Base-by-base conservation (phyloP, 768 basidiomycete species). In the Pleurotus cornucopiae region DNA sequence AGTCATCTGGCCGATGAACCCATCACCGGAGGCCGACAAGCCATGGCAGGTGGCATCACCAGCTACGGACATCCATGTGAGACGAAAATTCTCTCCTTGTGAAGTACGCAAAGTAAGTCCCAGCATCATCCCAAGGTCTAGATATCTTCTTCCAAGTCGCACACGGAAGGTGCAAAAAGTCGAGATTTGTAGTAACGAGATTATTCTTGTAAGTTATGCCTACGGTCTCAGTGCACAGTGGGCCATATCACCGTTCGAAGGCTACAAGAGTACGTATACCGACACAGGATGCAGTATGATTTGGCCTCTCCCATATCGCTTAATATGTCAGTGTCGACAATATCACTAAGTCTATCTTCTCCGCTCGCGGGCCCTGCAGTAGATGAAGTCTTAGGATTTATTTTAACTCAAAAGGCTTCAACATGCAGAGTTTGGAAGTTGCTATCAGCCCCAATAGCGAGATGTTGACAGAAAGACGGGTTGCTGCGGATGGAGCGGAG, bases 61-160 rank as follows among this genome's bases (percentile, higher is more conserved):
- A 5, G 4, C 23, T 23, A 23, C 23, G 23, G 23, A 23, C 85
- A 87, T 64, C 65, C 86, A 69, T 82, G 81, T 59, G 83, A 88
- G 59, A 84, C 85, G 0, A 86, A 86, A 61, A 88, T 90, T 58
- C 63, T 88, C 62, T 73, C 80, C 1, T 66, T 91, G 43, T 81
- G 68, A 79, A 37, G 80, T 90, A 30, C 85, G 88, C 58, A 76
- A 79, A 52, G 71, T 89, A 37, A 88, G 89, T 0, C 77, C 82
- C 0, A 79, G 75, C 54, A 84, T 90, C n/a, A 83, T 46, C 68
- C 89, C 56, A 70, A 77, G 26, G 60, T 20, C 88, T 90, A 54
- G 89, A 91, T n/a, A 79, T 82, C 0, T 84, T 83, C 2, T 91
- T 91, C 81, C 87, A 89, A 64, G 83, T 87, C 52, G 85, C 86